These are phyloP conservation scores for Entomortierella chlamydospora DNA, from an alignment of 192 early-diverging fungal genomes.

Conservation along the genomic window DNA sequence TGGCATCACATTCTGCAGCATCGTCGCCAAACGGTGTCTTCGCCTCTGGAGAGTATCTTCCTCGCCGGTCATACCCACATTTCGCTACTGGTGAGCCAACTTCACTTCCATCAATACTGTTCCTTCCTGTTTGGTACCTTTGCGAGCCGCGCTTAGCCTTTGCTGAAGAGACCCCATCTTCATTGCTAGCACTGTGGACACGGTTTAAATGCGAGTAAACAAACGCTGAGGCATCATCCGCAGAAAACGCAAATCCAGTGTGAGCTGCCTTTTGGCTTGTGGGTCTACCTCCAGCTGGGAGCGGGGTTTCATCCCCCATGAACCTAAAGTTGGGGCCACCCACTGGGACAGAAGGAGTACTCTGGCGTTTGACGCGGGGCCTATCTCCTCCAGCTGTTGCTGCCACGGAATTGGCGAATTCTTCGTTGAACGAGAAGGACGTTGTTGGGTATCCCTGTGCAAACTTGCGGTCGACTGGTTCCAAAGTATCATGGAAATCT, in stretches of 20 bases:
- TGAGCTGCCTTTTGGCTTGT: slow-evolving; percentile 16
- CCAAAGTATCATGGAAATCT: neutral
- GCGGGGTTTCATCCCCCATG: slow-evolving; percentile 39
- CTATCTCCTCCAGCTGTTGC: slow-evolving; percentile 12
- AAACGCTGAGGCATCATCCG: slow-evolving; percentile 52
- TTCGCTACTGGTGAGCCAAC: slow-evolving; percentile 18
- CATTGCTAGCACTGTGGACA: slow-evolving; percentile 43
- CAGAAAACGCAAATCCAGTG: slow-evolving; percentile 49
- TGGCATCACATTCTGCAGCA: slow-evolving; percentile 21
- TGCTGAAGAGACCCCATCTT: slow-evolving; percentile 20
- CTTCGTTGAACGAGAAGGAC: slow-evolving; percentile 53
- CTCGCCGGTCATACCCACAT: neutral
- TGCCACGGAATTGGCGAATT: slow-evolving; percentile 15
- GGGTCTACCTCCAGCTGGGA: slow-evolving; percentile 7
- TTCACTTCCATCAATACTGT: slow-evolving; percentile 52
- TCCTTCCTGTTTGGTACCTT: slow-evolving; percentile 29
- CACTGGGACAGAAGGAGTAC: slow-evolving; percentile 44
- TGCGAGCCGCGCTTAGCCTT: slow-evolving; percentile 27
- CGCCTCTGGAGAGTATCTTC: neutral
- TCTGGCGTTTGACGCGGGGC: slow-evolving; percentile 40
- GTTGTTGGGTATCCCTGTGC: slow-evolving; percentile 52
- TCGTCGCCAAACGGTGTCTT: slow-evolving; percentile 5
- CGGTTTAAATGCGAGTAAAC: slow-evolving; percentile 50
- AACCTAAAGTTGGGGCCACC: slow-evolving; percentile 50
- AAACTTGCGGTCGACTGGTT: slow-evolving; percentile 28